phyloP scores from a whole-genome alignment of 371 early-diverging fungal species.

The Enterocytospora artemiae region DNA sequence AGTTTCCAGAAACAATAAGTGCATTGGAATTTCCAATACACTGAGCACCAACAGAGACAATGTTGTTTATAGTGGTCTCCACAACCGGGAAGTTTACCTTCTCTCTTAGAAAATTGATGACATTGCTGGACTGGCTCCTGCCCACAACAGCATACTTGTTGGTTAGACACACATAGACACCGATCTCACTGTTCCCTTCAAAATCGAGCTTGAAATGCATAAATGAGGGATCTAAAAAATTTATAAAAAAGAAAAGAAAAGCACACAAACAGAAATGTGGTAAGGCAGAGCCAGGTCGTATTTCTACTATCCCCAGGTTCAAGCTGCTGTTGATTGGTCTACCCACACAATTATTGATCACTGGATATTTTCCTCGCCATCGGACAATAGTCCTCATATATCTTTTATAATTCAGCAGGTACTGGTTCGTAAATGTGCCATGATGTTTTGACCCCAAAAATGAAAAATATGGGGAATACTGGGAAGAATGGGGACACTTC shows the following conservation, averaged over 20 bases:
- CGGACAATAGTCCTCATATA: too few relatives aligned
- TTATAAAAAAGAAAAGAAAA: slow-evolving; percentile 5
- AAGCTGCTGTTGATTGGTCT: too few relatives aligned
- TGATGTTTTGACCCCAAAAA: too few relatives aligned
- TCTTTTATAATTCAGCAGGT: too few relatives aligned
- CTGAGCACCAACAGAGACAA: slow-evolving; percentile 85
- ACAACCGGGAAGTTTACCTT: slow-evolving; percentile 91
- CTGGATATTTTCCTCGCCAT: too few relatives aligned
- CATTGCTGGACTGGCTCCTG: slow-evolving; percentile 74
- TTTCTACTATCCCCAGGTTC: neutral
- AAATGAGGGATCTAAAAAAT: neutral
- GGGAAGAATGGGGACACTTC: too few relatives aligned
- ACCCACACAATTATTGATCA: too few relatives aligned
- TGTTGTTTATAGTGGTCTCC: slow-evolving; percentile 92
- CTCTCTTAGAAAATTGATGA: slow-evolving; percentile 61
- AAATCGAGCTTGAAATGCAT: slow-evolving; percentile 61
- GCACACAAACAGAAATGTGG: neutral
- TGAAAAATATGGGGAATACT: too few relatives aligned
- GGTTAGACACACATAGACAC: slow-evolving; percentile 89
- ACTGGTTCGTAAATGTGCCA: too few relatives aligned
- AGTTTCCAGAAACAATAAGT: slow-evolving; percentile 82
- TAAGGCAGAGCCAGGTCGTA: neutral
- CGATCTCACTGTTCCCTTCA: slow-evolving; percentile 95
- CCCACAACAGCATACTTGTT: slow-evolving; percentile 94
- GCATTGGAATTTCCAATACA: slow-evolving; percentile 89